Base-by-base conservation (phyloP, 176 grass and related monocot species). In the Avena sativa region DNA sequence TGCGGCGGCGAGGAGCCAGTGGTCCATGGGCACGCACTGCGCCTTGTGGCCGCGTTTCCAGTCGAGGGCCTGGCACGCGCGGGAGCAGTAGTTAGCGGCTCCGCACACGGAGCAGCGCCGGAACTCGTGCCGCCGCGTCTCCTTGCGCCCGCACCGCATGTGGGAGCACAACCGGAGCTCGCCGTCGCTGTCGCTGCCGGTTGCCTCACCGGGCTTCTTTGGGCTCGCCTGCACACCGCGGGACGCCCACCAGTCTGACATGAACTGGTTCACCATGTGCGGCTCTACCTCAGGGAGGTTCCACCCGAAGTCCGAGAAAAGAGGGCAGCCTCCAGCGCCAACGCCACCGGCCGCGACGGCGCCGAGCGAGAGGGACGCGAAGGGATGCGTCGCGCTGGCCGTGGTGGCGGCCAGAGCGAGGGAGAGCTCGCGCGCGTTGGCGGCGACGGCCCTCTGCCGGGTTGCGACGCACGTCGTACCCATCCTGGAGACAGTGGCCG, bases 101-200 rank as follows among this genome's bases (percentile, higher is more conserved):
- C 95, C 92, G 60, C 95, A 97, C 58, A 97, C 95, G 34, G 95
- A 97, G 66, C 95, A 94, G 66, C 92, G 86, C 72, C 92, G 90
- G 90, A 97, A 97, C 81, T 97, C 95, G 90, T 97, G 92, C 20
- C 92, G 90, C 44, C 95, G 89, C 23, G 94, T 96, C 82, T 96
- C 94, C 9, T 86, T 67, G 36, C 94, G 71, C 8, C 94, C 94
- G 75, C 92, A 96, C 15, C 76, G 76, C 15, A 88, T 71, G 85
- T 93, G 89, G 1, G 95, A 94, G 89, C 95, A 97, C 16, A 92
- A 30, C 9, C 92, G 75, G 0, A 91, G 81, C 48, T 81, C 92
- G 16, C 17, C 47, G 25, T 75, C 86, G 36, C 4, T 15, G 5
- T 34, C 25, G 60, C 20, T 59, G 11, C 71, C 68, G 2, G 28